phyloP scores from a whole-genome alignment of 2,329 filamentous ascomycete genomes.

The Achaetomium macrosporum region DNA sequence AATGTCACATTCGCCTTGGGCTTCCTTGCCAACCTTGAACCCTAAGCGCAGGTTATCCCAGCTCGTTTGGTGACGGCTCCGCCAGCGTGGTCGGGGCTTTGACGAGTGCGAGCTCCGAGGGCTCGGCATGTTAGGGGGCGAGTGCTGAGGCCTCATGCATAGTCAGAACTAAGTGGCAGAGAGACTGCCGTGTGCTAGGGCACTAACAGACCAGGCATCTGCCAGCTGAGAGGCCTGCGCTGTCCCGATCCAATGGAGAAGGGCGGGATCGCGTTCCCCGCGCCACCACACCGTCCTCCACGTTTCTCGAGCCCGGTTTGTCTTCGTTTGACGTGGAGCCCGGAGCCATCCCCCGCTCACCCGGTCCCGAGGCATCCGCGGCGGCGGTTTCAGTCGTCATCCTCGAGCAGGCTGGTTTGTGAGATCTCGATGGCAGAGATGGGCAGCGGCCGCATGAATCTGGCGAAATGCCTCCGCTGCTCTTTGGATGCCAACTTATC shows the following conservation, averaged over 20 bases:
- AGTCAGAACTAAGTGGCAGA: too few species aligned
- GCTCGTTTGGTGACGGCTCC: too few species aligned
- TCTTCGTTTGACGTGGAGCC: conserved; percentile 21
- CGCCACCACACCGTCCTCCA: conserved; percentile 8
- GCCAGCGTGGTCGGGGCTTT: background rate
- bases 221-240: background rate
- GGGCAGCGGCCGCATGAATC: background rate
- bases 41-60: too few species aligned
- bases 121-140: conserved; percentile 6
- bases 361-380: conserved; percentile 23
- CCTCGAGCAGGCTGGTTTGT: background rate
- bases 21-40: too few species aligned
- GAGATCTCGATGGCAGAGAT: background rate
- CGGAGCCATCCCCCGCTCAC: conserved; percentile 7
- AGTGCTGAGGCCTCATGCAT: too few species aligned
- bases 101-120: conserved; percentile 15
- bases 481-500: too few species aligned
- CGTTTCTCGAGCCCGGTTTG: conserved; percentile 20
- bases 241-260: background rate
- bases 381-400: conserved; percentile 19
- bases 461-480: background rate
- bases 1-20: too few species aligned
- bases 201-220: background rate
- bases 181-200: background rate
- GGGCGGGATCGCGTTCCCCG: background rate